Evolutionary conservation across 768 basidiomycete genomes (phyloP), one percentile per base, ranked within the genome.

Genomic region (Glaciozyma antarctica): DNA sequence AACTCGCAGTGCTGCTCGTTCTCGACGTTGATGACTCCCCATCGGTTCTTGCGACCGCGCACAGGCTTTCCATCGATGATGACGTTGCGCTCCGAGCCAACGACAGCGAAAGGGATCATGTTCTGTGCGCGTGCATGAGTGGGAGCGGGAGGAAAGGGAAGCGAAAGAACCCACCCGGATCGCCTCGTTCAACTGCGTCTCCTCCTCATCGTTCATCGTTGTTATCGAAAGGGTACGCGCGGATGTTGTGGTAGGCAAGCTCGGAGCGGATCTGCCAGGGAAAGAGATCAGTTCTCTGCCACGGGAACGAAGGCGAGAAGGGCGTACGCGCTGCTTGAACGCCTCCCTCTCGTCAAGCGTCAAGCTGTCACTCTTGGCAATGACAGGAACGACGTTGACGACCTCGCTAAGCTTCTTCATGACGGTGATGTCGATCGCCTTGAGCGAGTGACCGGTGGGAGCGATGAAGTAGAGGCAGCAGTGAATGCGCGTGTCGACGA

Each of bases 391-490:
- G 60, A 99, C 94, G 73, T 99, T 99, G 77, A 97, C 95, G 51
- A 98, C 94, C 76, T 98, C 95, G 76, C 88, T 88, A 67, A 99
- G 81, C 81, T 97, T 97, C 82, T 97, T 95, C 86, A 99, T 91
- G 70, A 99, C 95, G 74, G 92, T 92, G 54, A 98, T 87, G 73
- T 99, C 94, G 74, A 99, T 92, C 38, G 95, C 86, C 66, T 93
- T 90, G 63, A 99, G 84, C 6, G 88, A 86, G 78, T 99, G 94
- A 26, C 94, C 94, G n/a, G 93, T 95, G 26, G 94, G 95, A 78
- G 88, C 93, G 81, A 99, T 92, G 80, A 98, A 99, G 84, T 90
- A 98, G 61, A 99, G 77, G 77, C 87, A 89, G 81, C 93, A 97
- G 82, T 99, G 94, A 68, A 99, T 95, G 67, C 94, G 88, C 21